Percentiles rank a stretch among this genome's conserved stretches.
Evolutionary conservation across 2,329 filamentous ascomycete genomes (phyloP).

Genomic region (Apiospora saccharicola): DNA sequence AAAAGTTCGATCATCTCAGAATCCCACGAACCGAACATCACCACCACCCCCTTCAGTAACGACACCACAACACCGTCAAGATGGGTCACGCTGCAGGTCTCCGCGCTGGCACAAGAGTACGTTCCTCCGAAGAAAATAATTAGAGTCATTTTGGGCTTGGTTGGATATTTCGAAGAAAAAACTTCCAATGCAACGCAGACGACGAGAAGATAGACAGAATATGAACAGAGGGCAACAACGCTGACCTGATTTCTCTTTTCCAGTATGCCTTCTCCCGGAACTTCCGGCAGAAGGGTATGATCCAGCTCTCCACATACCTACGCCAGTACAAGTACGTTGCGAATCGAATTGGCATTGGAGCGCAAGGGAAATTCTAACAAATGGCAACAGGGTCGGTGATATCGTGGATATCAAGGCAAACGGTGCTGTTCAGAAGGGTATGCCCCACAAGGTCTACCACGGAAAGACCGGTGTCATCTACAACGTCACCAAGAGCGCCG

Average conservation of each 20-base stretch:
- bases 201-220: background rate
- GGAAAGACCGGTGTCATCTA: conserved; percentile 98
- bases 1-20: conserved; percentile 20
- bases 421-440: conserved; percentile 98
- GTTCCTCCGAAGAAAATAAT: conserved; percentile 44
- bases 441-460: conserved; percentile 99
- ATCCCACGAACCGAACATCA: conserved; percentile 31
- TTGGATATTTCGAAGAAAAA: conserved; percentile 4
- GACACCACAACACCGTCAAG: conserved; percentile 63
- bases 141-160: conserved; percentile 1
- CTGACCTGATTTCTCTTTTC: conserved; percentile 31
- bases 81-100: conserved; percentile 91
- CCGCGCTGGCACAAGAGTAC: conserved; percentile 83
- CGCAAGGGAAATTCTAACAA: conserved; percentile 42
- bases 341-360: background rate
- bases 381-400: conserved; percentile 79
- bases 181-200: conserved; percentile 24
- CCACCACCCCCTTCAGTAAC: conserved; percentile 34
- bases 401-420: conserved; percentile 99
- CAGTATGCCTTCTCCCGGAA: conserved; percentile 91
- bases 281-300: conserved; percentile 96
- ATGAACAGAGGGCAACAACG: background rate
- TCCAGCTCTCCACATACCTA: conserved; percentile 93
- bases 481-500: conserved; percentile 98
- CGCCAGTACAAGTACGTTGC: conserved; percentile 81